Percentiles rank a stretch among this genome's conserved stretches.
Conservation (phyloP, 306 rosid species). For the Neltuma alba region DNA sequence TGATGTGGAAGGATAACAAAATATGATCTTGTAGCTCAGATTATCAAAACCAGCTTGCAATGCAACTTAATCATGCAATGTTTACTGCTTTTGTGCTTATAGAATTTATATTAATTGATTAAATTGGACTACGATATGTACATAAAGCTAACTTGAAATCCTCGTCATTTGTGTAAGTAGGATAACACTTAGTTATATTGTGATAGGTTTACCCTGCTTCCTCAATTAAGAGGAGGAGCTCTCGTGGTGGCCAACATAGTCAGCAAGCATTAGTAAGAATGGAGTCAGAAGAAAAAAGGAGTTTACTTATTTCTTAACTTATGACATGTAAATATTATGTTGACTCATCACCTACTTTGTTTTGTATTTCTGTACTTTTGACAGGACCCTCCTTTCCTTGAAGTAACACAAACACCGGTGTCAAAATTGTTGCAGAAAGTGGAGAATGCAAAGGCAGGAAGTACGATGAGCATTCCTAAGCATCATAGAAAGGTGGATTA, state of each 20-base stretch:
- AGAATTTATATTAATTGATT: constrained; percentile 9
- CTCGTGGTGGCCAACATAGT: constrained; percentile 58
- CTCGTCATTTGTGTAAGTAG: background rate
- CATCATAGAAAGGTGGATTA: constrained; percentile 78
- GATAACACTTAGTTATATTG: constrained; percentile 27
- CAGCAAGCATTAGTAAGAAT: constrained; percentile 54
- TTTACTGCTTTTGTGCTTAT: constrained; percentile 5
- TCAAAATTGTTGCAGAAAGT: constrained; percentile 78
- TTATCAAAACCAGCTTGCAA: constrained; percentile 5
- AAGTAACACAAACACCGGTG: constrained; percentile 72
- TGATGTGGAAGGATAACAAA: background rate
- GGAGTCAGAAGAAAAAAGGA: constrained; percentile 36
- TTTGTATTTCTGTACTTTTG: constrained; percentile 35
- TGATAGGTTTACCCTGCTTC: constrained; percentile 75
- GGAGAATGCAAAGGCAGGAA: constrained; percentile 66
- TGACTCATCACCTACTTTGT: constrained; percentile 19
- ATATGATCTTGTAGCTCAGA: background rate
- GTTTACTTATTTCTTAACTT: constrained; percentile 24
- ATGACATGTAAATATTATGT: constrained; percentile 30
- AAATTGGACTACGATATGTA: background rate
- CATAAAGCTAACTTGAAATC: background rate
- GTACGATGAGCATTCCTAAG: constrained; percentile 68
- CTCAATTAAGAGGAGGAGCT: constrained; percentile 66
- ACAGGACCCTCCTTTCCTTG: constrained; percentile 67
- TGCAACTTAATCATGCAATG: constrained; percentile 14